Conservation (phyloP, 1,284 basidiomycete species). For the Ceratobasidium sp. region DNA sequence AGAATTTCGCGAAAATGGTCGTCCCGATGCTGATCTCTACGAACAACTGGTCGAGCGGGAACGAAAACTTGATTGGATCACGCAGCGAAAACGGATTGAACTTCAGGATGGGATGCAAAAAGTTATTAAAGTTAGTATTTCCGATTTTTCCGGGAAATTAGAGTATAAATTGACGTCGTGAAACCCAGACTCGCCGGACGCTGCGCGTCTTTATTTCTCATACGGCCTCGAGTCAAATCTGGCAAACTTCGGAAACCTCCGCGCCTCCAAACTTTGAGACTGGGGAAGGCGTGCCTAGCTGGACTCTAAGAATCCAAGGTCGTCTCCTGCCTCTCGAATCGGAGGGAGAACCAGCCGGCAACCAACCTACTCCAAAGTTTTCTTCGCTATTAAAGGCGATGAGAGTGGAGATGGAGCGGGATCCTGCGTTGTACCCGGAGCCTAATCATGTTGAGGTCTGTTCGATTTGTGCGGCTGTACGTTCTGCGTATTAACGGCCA, state of each 20-base stretch:
- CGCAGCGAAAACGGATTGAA: conserved; percentile 90
- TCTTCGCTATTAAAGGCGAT: conserved; percentile 88
- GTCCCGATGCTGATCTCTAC: conserved; percentile 87
- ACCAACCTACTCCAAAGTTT: conserved; percentile 79
- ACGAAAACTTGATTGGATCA: conserved; percentile 94
- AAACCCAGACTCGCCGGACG: conserved; percentile 80
- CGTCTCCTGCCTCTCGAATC: conserved; percentile 72
- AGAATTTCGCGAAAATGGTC: conserved; percentile 16
- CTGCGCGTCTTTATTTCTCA: conserved; percentile 91
- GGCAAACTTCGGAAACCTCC: conserved; percentile 69
- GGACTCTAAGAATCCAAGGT: conserved; percentile 91
- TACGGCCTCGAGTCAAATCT: conserved; percentile 86
- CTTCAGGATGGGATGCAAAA: conserved; percentile 81
- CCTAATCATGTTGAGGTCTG: conserved; percentile 82
- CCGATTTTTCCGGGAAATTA: background rate
- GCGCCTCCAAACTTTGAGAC: conserved; percentile 65
- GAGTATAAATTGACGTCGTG: conserved; percentile 18
- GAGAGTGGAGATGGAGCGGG: conserved; percentile 89
- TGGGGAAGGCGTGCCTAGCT: conserved; percentile 88
- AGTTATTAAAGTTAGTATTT: conserved; percentile 57
- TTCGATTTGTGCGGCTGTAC: conserved; percentile 58
- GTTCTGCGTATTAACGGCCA: conserved; percentile 25
- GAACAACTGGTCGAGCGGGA: conserved; percentile 89
- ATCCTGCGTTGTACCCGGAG: conserved; percentile 85
- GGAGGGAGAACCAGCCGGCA: conserved; percentile 59